A percentile compares a stretch with the other conserved stretches of the same genome.
Conservation (phyloP, 352 stramenopile genomes). For the Lagenidium giganteum region DNA sequence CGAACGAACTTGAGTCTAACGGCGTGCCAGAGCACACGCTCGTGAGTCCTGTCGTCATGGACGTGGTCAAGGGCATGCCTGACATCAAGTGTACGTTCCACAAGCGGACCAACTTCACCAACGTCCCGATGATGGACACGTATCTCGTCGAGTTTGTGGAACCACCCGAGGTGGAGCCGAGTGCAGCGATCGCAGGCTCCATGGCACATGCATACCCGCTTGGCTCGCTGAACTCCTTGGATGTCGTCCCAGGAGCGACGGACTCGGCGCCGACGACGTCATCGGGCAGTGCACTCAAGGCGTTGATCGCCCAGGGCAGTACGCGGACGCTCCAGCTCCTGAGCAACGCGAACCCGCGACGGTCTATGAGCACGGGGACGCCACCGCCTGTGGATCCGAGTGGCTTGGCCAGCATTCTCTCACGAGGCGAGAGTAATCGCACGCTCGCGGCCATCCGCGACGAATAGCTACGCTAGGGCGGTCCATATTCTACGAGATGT, state of each 20-base stretch:
- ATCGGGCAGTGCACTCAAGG: conserved; percentile 6
- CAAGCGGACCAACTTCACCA: conserved; percentile 79
- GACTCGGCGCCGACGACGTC: conserved; percentile 1
- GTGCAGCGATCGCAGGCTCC: neutral
- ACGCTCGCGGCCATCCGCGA: conserved; percentile 2
- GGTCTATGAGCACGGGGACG: conserved; percentile 3
- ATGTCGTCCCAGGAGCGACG: neutral
- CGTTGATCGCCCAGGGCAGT: conserved; percentile 18
- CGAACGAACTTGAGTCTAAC: conserved; percentile 86
- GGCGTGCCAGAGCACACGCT: conserved; percentile 76
- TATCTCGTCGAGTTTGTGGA: conserved; percentile 81
- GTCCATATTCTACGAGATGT: no score
- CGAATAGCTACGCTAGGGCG: conserved; percentile 1
- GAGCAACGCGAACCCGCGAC: conserved; percentile 4
- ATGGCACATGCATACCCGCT: conserved; percentile 11
- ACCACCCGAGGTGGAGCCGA: conserved; percentile 11
- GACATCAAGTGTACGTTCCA: conserved; percentile 81
- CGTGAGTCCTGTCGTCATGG: conserved; percentile 73
- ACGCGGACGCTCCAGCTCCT: conserved; percentile 21
- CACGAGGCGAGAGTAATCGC: neutral
- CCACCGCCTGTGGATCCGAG: neutral
- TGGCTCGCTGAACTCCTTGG: conserved; percentile 18
- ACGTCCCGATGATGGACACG: conserved; percentile 78
- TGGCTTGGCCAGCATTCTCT: neutral
- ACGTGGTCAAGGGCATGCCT: conserved; percentile 79